phyloP scores from a whole-genome alignment of 768 basidiomycete species.

The Serendipita sp. region DNA sequence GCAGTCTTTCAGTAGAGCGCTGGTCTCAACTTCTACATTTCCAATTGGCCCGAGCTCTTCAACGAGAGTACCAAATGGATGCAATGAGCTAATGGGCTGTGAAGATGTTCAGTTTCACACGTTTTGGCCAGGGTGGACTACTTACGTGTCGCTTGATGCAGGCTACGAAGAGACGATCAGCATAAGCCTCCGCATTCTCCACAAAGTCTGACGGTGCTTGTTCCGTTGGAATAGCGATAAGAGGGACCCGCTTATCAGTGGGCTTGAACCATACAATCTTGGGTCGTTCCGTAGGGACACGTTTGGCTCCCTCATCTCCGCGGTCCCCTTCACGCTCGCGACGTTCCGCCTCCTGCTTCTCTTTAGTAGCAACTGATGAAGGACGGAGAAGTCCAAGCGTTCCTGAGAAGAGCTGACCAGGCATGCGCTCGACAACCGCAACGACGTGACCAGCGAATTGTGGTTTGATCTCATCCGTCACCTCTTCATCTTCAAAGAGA shows the following conservation, averaged over 20 bases:
- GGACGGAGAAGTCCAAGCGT: constrained; percentile 89
- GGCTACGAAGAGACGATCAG: constrained; percentile 83
- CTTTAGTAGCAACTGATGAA: constrained; percentile 92
- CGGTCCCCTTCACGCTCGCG: constrained; percentile 92
- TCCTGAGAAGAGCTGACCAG: constrained; percentile 94
- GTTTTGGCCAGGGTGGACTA: constrained; percentile 17
- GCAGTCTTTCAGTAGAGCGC: constrained; percentile 92
- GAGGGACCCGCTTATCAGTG: constrained; percentile 94
- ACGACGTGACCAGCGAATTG: constrained; percentile 98
- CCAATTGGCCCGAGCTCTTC: constrained; percentile 97
- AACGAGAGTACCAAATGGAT: constrained; percentile 95
- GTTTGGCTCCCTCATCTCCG: constrained; percentile 58
- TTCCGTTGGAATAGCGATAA: constrained; percentile 97
- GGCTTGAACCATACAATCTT: constrained; percentile 99
- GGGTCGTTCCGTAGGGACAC: constrained; percentile 68
- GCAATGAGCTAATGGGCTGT: constrained; percentile 85
- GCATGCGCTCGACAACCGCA: constrained; percentile 99
- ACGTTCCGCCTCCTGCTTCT: constrained; percentile 96
- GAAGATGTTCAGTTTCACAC: constrained; percentile 14
- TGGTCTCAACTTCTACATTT: constrained; percentile 96
- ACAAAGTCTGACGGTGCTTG: constrained; percentile 95
- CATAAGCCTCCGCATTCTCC: constrained; percentile 81
- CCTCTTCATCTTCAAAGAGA: constrained; percentile 96
- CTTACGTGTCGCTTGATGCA: constrained; percentile 96
- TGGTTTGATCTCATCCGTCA: constrained; percentile 95